These are phyloP conservation scores for Fusarium fujikuroi DNA, from an alignment of 2,329 filamentous ascomycete genomes.

Conservation along the genomic window DNA sequence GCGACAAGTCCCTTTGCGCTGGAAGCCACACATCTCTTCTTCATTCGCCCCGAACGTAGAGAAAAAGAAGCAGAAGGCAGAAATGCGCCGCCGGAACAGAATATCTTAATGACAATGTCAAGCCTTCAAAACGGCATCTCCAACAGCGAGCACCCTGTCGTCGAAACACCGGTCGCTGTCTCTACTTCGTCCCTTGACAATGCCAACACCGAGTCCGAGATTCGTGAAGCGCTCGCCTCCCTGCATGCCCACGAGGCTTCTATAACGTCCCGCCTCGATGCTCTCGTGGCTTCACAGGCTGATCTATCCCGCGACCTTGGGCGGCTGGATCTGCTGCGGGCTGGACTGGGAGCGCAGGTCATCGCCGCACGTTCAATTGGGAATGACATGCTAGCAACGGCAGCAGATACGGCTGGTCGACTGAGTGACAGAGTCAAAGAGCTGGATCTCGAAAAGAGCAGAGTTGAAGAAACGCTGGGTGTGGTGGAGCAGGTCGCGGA, in stretches of 20 bases:
- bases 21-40: conserved; percentile 25
- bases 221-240: conserved; percentile 78
- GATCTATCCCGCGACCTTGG: conserved; percentile 88
- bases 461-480: conserved; percentile 88
- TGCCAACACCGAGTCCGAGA: conserved; percentile 79
- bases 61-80: conserved; percentile 45
- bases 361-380: conserved; percentile 85
- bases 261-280: conserved; percentile 79
- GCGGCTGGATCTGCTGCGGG: conserved; percentile 88
- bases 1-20: conserved; percentile 28
- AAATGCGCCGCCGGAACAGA: conserved; percentile 56
- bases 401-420: conserved; percentile 84
- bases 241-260: conserved; percentile 80
- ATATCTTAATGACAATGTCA: conserved; percentile 59
- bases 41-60: conserved; percentile 21
- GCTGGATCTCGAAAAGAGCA: conserved; percentile 89
- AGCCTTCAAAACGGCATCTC: conserved; percentile 57
- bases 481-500: conserved; percentile 97
- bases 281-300: conserved; percentile 82
- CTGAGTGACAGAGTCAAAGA: conserved; percentile 88
- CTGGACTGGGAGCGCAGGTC: conserved; percentile 86
- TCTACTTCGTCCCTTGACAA: conserved; percentile 64
- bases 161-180: conserved; percentile 33
- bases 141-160: conserved; percentile 48
- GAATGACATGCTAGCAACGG: conserved; percentile 89